Conservation (phyloP, 257 asterid species). For the Capsicum pubescens region DNA sequence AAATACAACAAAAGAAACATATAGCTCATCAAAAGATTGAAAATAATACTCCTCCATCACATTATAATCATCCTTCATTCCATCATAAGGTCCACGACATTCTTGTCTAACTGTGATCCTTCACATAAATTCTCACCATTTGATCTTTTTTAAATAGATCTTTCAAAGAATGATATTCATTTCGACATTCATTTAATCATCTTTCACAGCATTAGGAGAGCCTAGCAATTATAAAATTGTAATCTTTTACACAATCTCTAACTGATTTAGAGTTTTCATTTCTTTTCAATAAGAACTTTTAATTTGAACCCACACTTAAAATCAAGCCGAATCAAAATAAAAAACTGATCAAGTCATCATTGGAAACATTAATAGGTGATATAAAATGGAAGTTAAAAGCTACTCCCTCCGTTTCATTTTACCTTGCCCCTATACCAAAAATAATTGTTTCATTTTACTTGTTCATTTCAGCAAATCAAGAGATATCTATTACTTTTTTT, state of each 20-base stretch:
- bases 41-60: background rate
- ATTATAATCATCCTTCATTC: constrained; percentile 1
- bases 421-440: too few species aligned
- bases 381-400: background rate
- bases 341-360: background rate
- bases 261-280: background rate
- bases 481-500: too few species aligned
- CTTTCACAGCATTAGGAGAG: background rate
- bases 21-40: constrained; percentile 19
- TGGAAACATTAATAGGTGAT: background rate
- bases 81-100: background rate
- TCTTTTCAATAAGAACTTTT: background rate
- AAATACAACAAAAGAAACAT: constrained; percentile 32
- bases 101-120: background rate
- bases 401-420: too few species aligned
- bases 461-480: too few species aligned
- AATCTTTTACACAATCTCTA: background rate
- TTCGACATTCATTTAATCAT: background rate
- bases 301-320: background rate
- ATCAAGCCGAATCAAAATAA: background rate
- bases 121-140: background rate
- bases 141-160: background rate
- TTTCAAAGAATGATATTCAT: background rate
- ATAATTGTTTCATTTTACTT: too few species aligned
- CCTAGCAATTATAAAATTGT: background rate